Evolutionary conservation across 148 eudicot genomes (phyloP).

Genomic region (Bassia scoparia): DNA sequence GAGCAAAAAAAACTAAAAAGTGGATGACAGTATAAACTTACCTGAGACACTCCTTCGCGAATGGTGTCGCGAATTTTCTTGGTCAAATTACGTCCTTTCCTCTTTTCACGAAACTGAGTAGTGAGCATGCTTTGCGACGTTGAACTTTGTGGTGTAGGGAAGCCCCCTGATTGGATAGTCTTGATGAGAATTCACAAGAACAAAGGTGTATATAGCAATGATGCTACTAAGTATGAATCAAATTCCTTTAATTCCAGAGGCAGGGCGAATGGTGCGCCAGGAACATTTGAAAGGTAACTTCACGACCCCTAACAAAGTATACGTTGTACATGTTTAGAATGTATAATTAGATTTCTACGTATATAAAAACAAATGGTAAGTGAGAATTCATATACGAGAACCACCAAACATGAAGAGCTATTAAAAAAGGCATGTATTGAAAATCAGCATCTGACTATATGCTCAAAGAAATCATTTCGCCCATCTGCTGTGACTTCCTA

Average conservation of each 20-base stretch:
- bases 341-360: neutral
- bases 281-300: constrained; percentile 57
- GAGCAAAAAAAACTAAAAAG: constrained; percentile 4
- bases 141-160: constrained; percentile 52
- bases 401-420: too few relatives aligned
- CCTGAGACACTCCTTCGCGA: constrained; percentile 79
- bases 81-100: constrained; percentile 72
- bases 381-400: too few relatives aligned
- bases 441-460: too few relatives aligned
- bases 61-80: constrained; percentile 84
- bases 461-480: too few relatives aligned
- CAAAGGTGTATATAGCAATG: neutral
- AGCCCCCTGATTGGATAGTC: constrained; percentile 38
- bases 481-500: too few relatives aligned
- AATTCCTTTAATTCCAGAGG: constrained; percentile 39
- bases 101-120: constrained; percentile 76
- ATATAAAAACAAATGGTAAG: neutral
- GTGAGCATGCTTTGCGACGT: constrained; percentile 67
- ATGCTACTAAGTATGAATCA: neutral
- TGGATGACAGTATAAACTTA: constrained; percentile 30
- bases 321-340: constrained; percentile 64
- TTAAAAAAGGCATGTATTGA: too few relatives aligned
- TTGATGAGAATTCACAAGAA: constrained; percentile 5
- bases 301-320: constrained; percentile 68
- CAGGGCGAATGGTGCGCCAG: constrained; percentile 42